phyloP scores from a whole-genome alignment of 805 yeast species.

The Wickerhamiella vanderwaltii region DNA sequence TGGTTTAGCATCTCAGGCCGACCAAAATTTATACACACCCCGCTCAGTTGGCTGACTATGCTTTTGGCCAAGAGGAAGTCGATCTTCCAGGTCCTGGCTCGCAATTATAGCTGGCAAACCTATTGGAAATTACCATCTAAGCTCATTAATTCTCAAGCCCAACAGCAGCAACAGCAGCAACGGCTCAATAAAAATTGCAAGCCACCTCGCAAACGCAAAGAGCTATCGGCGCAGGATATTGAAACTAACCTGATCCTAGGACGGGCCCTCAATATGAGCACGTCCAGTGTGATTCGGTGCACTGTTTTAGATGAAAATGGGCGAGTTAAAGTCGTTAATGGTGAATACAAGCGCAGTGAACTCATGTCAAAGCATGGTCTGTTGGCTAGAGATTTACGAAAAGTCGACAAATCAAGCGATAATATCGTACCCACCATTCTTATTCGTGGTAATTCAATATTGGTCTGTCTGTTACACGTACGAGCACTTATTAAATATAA shows the following conservation, averaged over 20 bases:
- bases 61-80: no score
- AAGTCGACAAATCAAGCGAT: constrained; percentile 66
- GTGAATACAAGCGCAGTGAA: constrained; percentile 60
- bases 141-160: background rate
- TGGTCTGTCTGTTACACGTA: constrained; percentile 74
- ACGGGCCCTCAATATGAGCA: constrained; percentile 18
- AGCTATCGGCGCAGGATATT: constrained; percentile 5
- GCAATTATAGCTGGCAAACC: constrained; percentile 10
- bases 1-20: no score
- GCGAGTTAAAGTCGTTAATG: constrained; percentile 52
- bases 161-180: background rate
- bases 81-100: no score
- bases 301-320: constrained; percentile 70
- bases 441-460: constrained; percentile 62
- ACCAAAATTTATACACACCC: no score
- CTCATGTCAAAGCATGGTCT: constrained; percentile 64
- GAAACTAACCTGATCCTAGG: constrained; percentile 21
- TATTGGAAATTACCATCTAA: constrained; percentile 7
- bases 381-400: constrained; percentile 80
- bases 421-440: constrained; percentile 86
- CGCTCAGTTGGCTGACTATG: no score
- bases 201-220: background rate
- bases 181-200: background rate
- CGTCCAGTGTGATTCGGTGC: constrained; percentile 46
- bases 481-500: constrained; percentile 80